Conservation (phyloP, 345 rosid genomes). For the Pseudoturritis turrita region DNA sequence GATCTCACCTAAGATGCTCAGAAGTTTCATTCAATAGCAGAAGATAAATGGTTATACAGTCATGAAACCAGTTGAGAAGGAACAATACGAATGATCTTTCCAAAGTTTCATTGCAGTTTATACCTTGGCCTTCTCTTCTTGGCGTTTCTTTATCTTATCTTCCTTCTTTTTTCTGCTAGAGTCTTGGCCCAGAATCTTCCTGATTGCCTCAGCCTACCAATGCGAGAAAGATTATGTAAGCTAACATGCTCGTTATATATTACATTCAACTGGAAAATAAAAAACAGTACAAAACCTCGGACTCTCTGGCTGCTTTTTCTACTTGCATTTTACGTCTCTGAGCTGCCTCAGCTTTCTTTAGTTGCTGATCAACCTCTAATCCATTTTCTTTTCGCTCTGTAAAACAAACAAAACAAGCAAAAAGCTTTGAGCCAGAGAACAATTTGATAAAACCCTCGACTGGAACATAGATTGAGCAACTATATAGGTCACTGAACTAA, state of each 20-base stretch:
- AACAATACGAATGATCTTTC: background rate
- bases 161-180: constrained; percentile 83
- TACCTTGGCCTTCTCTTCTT: constrained; percentile 83
- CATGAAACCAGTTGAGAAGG: background rate
- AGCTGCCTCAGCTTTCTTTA: constrained; percentile 89
- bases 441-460: background rate
- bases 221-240: background rate
- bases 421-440: background rate
- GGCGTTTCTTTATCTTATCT: constrained; percentile 74
- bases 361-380: constrained; percentile 74
- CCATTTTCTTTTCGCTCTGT: constrained; percentile 83
- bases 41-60: background rate
- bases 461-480: background rate
- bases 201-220: constrained; percentile 84
- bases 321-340: constrained; percentile 87
- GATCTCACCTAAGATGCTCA: background rate
- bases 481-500: background rate
- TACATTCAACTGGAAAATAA: background rate
- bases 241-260: background rate
- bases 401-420: background rate
- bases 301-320: constrained; percentile 80
- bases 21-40: background rate
- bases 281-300: constrained; percentile 55
- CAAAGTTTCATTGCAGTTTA: background rate
- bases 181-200: constrained; percentile 94